Percentiles rank a stretch among this genome's conserved stretches.
Conservation (phyloP, 1,284 basidiomycete species). For the Moesziomyces antarcticus region DNA sequence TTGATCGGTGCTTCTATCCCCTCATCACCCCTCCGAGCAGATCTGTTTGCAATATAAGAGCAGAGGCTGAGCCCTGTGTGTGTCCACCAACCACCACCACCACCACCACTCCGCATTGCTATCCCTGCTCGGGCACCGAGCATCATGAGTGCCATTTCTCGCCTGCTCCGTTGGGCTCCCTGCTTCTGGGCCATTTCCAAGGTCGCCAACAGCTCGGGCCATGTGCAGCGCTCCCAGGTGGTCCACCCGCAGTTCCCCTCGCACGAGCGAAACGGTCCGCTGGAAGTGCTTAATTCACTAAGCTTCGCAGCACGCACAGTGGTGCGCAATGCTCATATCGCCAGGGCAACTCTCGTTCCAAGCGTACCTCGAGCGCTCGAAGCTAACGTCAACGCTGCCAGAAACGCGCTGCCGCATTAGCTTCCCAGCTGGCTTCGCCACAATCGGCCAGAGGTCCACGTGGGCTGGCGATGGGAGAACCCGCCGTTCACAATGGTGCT, state of each 20-base stretch:
- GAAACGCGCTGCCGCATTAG: no score
- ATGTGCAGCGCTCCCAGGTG: conserved; percentile 9
- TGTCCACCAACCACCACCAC: background rate
- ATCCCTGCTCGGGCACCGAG: background rate
- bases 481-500: conserved; percentile 10
- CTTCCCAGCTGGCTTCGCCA: background rate
- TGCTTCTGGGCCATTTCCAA: conserved; percentile 29
- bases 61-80: background rate
- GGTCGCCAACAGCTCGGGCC: conserved; percentile 9
- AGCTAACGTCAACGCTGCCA: fast-evolving
- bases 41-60: no score
- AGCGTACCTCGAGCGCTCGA: background rate
- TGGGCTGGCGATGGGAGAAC: conserved; percentile 23
- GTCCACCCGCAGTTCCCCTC: conserved; percentile 11
- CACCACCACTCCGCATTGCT: background rate
- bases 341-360: background rate
- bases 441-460: background rate
- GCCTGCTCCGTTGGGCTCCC: conserved; percentile 24
- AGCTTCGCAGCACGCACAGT: conserved; percentile 26
- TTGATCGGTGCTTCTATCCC: no score
- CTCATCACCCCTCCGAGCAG: no score
- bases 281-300: conserved; percentile 17
- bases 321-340: conserved; percentile 3
- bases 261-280: background rate
- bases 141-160: conserved; percentile 25